Conservation (phyloP, 768 basidiomycete genomes). For the Russula sp. region DNA sequence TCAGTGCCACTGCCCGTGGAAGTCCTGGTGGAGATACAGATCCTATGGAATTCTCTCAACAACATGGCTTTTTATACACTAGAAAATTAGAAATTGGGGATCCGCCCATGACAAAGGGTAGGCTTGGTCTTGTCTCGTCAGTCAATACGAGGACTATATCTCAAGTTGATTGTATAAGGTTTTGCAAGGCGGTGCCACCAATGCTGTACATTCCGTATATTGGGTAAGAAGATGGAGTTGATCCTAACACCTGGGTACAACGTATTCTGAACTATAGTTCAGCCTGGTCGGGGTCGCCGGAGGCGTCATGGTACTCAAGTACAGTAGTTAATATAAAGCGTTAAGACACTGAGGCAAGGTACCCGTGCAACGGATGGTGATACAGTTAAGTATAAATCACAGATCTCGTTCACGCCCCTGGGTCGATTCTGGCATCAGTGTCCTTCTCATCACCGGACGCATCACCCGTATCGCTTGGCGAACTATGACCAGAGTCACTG, state of each 20-base stretch:
- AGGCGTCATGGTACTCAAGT: not conserved
- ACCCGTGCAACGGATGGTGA: slow-evolving; percentile 9
- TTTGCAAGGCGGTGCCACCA: not conserved
- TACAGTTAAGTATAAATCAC: slow-evolving; percentile 29
- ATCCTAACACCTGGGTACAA: slow-evolving; percentile 3
- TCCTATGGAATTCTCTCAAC: not conserved
- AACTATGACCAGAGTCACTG: slow-evolving; percentile 37
- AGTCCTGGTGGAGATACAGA: not conserved
- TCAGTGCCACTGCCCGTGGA: too few relatives aligned
- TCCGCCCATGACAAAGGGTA: not conserved
- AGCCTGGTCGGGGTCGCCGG: not conserved
- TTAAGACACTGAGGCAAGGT: not conserved
- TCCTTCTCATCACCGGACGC: slow-evolving; percentile 28
- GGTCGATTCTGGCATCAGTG: slow-evolving; percentile 4
- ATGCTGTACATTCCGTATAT: not conserved
- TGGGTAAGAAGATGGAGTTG: not conserved
- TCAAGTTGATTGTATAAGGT: not conserved
- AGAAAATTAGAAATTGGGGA: not conserved
- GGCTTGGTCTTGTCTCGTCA: too few relatives aligned
- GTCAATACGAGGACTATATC: slow-evolving; percentile 3
- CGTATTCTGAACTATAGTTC: slow-evolving; percentile 4
- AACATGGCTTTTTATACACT: not conserved
- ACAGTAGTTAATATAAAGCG: not conserved
- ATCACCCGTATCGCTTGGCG: slow-evolving; percentile 21
- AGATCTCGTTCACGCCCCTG: slow-evolving; percentile 16